phyloP scores from a whole-genome alignment of 2,329 filamentous ascomycete species.

The Golovinomyces cichoracearum region DNA sequence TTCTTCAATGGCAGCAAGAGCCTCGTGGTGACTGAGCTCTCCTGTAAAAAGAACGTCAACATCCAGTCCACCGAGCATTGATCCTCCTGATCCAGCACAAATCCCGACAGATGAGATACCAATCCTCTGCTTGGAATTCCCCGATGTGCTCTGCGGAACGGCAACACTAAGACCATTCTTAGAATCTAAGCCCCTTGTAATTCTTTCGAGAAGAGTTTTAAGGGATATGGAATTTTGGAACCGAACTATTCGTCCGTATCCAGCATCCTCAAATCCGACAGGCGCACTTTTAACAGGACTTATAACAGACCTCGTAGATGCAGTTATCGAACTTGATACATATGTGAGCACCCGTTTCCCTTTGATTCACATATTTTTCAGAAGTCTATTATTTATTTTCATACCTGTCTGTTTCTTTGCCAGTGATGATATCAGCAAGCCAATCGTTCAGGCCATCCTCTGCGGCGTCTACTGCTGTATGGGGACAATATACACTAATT shows the following conservation, averaged over 20 bases:
- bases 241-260: slow-evolving; percentile 14
- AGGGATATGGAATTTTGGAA: slow-evolving; percentile 10
- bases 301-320: slow-evolving; percentile 8
- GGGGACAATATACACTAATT: slow-evolving; percentile 85
- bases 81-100: slow-evolving; percentile 68
- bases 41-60: slow-evolving; percentile 75
- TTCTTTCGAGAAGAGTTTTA: slow-evolving; percentile 7
- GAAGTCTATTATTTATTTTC: neutral
- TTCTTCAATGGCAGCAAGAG: slow-evolving; percentile 59
- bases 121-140: slow-evolving; percentile 4
- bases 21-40: slow-evolving; percentile 81
- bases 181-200: slow-evolving; percentile 6
- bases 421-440: slow-evolving; percentile 62
- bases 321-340: neutral
- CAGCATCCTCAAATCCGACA: slow-evolving; percentile 10
- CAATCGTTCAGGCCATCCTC: slow-evolving; percentile 72
- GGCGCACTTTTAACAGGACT: slow-evolving; percentile 9
- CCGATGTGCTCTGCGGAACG: slow-evolving; percentile 10
- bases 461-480: slow-evolving; percentile 80
- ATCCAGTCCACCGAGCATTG: slow-evolving; percentile 40
- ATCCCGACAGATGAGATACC: slow-evolving; percentile 49
- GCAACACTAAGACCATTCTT: slow-evolving; percentile 10
- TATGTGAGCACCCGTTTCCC: no score
- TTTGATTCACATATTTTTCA: neutral
- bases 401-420: slow-evolving; percentile 1